Conservation (phyloP, 352 stramenopile species). For the Pythium phragmiticola region DNA sequence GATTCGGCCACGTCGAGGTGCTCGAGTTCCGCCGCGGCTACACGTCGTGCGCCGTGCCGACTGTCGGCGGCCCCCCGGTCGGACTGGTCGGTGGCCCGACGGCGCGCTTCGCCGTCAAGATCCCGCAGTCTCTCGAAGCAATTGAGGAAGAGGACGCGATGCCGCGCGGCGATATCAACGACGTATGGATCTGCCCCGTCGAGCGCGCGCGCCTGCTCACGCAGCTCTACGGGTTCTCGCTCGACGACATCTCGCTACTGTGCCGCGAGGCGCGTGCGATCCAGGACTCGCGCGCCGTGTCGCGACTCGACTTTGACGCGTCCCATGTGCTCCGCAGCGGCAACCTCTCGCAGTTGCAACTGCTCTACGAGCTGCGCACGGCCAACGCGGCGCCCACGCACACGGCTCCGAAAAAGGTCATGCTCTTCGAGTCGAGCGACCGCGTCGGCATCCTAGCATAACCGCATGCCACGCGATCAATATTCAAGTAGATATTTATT, state of each 20-base stretch:
- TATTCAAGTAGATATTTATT: conserved; percentile 17
- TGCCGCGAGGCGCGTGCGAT: conserved; percentile 45
- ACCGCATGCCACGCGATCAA: background rate
- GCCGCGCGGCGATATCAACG: conserved; percentile 27
- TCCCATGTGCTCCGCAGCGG: conserved; percentile 26
- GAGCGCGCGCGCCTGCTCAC: conserved; percentile 42
- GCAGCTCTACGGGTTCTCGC: conserved; percentile 32
- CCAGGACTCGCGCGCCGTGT: conserved; percentile 38
- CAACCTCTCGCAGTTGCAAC: conserved; percentile 31
- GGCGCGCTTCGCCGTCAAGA: conserved; percentile 21
- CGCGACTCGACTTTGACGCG: conserved; percentile 30
- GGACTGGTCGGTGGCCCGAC: conserved; percentile 44
- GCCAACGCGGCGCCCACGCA: background rate
- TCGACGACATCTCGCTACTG: conserved; percentile 49
- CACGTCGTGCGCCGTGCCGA: conserved; percentile 46
- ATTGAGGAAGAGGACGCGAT: conserved; percentile 32
- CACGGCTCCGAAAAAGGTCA: conserved; percentile 17
- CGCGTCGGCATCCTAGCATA: conserved; percentile 22
- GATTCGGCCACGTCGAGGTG: conserved; percentile 42
- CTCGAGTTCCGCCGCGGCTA: conserved; percentile 54
- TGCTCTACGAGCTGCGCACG: conserved; percentile 10
- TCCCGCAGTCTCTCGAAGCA: conserved; percentile 26
- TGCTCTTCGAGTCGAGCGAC: conserved; percentile 23
- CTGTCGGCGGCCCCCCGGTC: conserved; percentile 46
- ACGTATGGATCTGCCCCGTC: conserved; percentile 51